Evolutionary conservation across 768 basidiomycete species (phyloP).

Genomic region (Suillus cothurnatus): DNA sequence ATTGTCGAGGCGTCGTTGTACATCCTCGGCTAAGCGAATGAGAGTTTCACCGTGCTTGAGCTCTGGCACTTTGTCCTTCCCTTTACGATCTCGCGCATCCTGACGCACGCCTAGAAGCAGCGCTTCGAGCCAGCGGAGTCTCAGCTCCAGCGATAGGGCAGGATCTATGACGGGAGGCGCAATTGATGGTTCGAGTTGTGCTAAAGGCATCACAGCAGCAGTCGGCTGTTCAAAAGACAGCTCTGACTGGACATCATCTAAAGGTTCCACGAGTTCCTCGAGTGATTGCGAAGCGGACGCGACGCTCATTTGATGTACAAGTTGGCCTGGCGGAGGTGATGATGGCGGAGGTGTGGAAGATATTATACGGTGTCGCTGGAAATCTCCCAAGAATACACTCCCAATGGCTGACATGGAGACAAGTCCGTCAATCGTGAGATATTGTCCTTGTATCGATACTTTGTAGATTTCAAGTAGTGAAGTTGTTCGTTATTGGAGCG

Average conservation of each 20-base stretch:
- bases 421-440: constrained; percentile 11
- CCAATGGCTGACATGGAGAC: constrained; percentile 58
- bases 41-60: constrained; percentile 59
- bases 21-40: constrained; percentile 56
- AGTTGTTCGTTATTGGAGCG: neutral
- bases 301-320: constrained; percentile 18
- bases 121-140: constrained; percentile 80
- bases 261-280: constrained; percentile 10
- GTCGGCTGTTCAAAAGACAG: constrained; percentile 7
- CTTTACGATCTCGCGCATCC: constrained; percentile 44
- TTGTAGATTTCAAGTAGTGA: neutral
- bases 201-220: neutral
- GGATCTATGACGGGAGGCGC: constrained; percentile 53
- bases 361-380: constrained; percentile 63
- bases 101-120: constrained; percentile 67
- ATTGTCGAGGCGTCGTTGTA: constrained; percentile 57
- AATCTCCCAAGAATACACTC: constrained; percentile 81
- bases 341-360: constrained; percentile 56
- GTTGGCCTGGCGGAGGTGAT: constrained; percentile 38
- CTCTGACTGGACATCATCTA: constrained; percentile 25
- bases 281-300: constrained; percentile 11
- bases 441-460: neutral
- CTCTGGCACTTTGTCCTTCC: constrained; percentile 35
- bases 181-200: constrained; percentile 11
- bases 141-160: constrained; percentile 67